phyloP scores from a whole-genome alignment of 208 protist species.

The Leishmania lainsoni region DNA sequence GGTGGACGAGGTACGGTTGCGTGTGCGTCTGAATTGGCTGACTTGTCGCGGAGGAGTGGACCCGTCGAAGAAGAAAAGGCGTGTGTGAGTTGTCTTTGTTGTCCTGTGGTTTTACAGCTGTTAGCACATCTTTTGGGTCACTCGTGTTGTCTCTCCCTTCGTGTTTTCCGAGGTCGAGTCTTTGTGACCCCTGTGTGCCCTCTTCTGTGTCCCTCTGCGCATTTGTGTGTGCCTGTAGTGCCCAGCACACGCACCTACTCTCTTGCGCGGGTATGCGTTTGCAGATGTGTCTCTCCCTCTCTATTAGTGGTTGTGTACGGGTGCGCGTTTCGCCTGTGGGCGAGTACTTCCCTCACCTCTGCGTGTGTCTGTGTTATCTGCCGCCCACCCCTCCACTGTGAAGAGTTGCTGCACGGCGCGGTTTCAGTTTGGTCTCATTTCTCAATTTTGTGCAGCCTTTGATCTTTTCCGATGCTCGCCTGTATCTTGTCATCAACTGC shows the following conservation, averaged over 20 bases:
- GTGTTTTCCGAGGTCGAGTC: rapidly evolving
- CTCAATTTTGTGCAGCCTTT: too few relatives aligned
- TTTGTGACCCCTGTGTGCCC: too few relatives aligned
- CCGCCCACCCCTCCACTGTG: too few relatives aligned
- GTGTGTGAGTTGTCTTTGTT: too few relatives aligned
- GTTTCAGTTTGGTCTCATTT: too few relatives aligned
- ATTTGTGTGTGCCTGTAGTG: too few relatives aligned
- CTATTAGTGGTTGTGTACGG: not conserved
- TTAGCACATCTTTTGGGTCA: too few relatives aligned
- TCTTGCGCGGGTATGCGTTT: not conserved
- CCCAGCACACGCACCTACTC: not conserved
- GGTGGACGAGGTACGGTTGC: too few relatives aligned
- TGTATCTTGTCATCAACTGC: not conserved
- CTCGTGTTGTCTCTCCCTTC: too few relatives aligned
- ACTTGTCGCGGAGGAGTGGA: not conserved
- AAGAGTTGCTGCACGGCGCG: too few relatives aligned
- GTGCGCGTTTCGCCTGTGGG: not conserved
- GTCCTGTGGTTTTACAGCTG: too few relatives aligned
- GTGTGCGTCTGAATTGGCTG: not conserved
- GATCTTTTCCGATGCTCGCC: not conserved
- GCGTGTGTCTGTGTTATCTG: not conserved
- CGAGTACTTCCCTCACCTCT: not conserved
- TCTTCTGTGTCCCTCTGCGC: too few relatives aligned
- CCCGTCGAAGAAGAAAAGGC: rapidly evolving
- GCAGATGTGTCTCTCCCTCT: not conserved